Evolutionary conservation across 148 eudicot species (phyloP), one percentile per base, ranked within the genome.

Genomic region (Camellia lanceoleosa): DNA sequence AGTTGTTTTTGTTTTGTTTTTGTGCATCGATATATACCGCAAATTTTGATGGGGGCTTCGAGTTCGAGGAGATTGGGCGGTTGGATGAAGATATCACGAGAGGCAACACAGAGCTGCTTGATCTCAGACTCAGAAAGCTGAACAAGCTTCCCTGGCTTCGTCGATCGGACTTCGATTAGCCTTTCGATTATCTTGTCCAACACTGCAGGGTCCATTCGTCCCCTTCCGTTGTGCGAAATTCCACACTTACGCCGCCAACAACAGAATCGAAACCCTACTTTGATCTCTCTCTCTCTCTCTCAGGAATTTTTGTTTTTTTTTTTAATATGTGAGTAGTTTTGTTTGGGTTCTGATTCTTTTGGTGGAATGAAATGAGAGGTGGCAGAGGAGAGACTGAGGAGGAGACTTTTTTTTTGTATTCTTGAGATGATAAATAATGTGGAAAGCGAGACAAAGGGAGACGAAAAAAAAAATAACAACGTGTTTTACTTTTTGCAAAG

Each of bases 61-160:
- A 95, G 90, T 44, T 95, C 97, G 55, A 95, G 98, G 19, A 93
- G 94, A 88, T 88, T 93, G 70, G 98, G 97, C 68, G 92, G 97
- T 16, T 74, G 87, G n/a, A 83, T 84, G 83, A 95, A 93, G 79
- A 95, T 90, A 52, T 93, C 94, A 56, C 93, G 91, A 70, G 98
- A 88, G 5, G 94, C 86, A 11, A 89, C 75, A 78, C 98, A 93
- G 41, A 93, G 98, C 85, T 91, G 94, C 19, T 95, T 95, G 90
- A 95, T 93, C 87, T 93, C 98, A 16, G 96, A 84, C 75, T 95
- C 98, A 0, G 97, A 86, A 55, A 95, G 83, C 83, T 95, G 97
- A 66, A 93, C 97, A 60, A 87, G 88, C 81, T 95, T 95, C 2
- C 97, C 97, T 1, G 97, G 98, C 83, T 95, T 92, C 19, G 88